Evolutionary conservation across 1,139 yeast species (phyloP).

Genomic region (Blastobotrys malaysiensis): DNA sequence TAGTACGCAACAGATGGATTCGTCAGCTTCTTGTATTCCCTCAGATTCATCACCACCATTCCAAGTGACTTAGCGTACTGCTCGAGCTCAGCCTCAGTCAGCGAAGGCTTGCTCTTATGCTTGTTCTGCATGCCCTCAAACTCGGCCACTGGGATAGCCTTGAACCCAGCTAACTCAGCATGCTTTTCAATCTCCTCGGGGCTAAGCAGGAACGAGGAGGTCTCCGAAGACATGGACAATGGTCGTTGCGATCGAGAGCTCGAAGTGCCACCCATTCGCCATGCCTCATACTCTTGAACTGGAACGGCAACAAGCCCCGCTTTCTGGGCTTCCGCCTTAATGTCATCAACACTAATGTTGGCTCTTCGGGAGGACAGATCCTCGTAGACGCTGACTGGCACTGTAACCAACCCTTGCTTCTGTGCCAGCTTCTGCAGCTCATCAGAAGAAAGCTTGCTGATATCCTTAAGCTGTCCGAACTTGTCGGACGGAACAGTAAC

Average conservation of each 20-base stretch:
- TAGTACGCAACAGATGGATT: constrained; percentile 3
- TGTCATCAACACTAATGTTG: constrained; percentile 11
- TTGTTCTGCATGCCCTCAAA: constrained; percentile 11
- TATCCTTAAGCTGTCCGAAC: constrained; percentile 10
- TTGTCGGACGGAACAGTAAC: constrained; percentile 29
- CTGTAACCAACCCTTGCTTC: constrained; percentile 21
- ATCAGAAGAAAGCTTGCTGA: constrained; percentile 18
- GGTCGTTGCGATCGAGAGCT: not conserved
- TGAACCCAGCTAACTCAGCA: constrained; percentile 25
- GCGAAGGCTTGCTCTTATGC: constrained; percentile 3
- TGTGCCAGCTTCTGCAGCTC: constrained; percentile 24
- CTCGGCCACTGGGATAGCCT: constrained; percentile 14
- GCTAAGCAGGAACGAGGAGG: constrained; percentile 6
- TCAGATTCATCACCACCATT: constrained; percentile 20
- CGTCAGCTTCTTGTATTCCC: constrained; percentile 17
- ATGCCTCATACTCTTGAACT: constrained; percentile 26
- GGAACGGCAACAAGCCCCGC: constrained; percentile 40
- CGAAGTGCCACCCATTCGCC: not conserved
- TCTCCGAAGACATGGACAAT: constrained; percentile 6
- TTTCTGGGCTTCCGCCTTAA: constrained; percentile 19
- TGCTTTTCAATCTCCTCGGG: constrained; percentile 23
- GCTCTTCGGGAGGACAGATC: constrained; percentile 8
- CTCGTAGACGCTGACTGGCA: constrained; percentile 20
- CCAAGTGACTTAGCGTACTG: constrained; percentile 14
- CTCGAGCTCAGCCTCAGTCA: constrained; percentile 18